phyloP scores from a whole-genome alignment of 2,329 filamentous ascomycete genomes.

The Fusarium sp. region DNA sequence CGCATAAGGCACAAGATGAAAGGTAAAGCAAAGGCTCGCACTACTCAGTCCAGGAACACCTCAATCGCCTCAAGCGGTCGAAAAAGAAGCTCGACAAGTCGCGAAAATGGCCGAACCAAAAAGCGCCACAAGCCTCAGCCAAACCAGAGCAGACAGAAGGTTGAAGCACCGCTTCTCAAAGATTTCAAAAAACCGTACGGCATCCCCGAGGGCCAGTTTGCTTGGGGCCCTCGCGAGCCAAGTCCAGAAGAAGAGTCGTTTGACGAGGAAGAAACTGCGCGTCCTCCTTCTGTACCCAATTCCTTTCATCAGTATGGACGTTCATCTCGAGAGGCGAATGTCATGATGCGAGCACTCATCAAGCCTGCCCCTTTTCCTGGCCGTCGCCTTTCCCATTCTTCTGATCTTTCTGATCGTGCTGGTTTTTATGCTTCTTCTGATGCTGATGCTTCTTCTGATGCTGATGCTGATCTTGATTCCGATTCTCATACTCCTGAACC shows the following conservation, averaged over 20 bases:
- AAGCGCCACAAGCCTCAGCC: slow-evolving; percentile 5
- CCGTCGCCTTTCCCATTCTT: neutral
- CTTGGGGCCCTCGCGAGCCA: slow-evolving; percentile 21
- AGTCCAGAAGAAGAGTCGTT: slow-evolving; percentile 12
- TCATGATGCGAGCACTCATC: neutral
- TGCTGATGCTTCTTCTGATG: neutral
- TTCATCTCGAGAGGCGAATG: neutral
- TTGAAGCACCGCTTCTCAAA: slow-evolving; percentile 25
- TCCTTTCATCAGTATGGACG: neutral
- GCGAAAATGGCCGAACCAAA: neutral
- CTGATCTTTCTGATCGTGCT: neutral
- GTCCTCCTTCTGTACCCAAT: slow-evolving; percentile 27
- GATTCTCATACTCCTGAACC: neutral
- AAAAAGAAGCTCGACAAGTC: slow-evolving; percentile 4
- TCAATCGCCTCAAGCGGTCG: neutral
- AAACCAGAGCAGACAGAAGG: neutral
- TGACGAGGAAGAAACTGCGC: slow-evolving; percentile 38
- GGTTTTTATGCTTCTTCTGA: no score
- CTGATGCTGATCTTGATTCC: neutral
- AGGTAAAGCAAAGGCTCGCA: neutral
- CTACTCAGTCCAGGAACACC: neutral
- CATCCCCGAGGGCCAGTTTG: slow-evolving; percentile 28
- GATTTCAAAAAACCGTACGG: slow-evolving; percentile 32
- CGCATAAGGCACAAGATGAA: neutral
- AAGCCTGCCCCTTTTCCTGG: neutral